phyloP scores from a whole-genome alignment of 140 eudicot species.

The Senecio squalidus region DNA sequence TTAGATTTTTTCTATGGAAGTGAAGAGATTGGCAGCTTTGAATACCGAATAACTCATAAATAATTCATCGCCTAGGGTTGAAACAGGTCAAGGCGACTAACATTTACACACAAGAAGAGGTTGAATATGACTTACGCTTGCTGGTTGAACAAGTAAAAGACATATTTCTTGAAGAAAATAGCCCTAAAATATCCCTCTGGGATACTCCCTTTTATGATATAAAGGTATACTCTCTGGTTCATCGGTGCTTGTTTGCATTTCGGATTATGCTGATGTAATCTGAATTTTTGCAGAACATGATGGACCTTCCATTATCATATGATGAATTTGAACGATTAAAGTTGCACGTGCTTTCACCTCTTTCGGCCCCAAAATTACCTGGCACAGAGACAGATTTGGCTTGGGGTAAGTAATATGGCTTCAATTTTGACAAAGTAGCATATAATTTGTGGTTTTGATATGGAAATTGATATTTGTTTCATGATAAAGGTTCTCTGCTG shows the following conservation, averaged over 20 bases:
- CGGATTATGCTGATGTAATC: conserved; percentile 4
- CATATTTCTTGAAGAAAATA: conserved; percentile 23
- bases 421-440: conserved; percentile 1
- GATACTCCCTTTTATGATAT: conserved; percentile 55
- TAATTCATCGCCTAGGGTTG: conserved; percentile 36
- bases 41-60: conserved; percentile 37
- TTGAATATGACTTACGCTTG: conserved; percentile 59
- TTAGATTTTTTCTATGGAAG: conserved; percentile 28
- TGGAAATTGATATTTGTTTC: conserved; percentile 12
- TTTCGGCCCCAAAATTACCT: conserved; percentile 49
- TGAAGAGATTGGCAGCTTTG: conserved; percentile 18
- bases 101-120: conserved; percentile 75
- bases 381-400: conserved; percentile 25
- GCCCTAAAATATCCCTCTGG: conserved; percentile 51
- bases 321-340: conserved; percentile 51
- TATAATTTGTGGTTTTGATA: conserved; percentile 9
- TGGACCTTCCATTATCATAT: conserved; percentile 55
- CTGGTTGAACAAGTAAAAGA: conserved; percentile 53
- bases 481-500: conserved; percentile 68
- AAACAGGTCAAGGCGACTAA: conserved; percentile 75
- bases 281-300: conserved; percentile 35
- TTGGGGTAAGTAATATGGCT: conserved; percentile 77
- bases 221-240: conserved; percentile 43
- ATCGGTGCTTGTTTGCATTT: neutral
- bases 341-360: conserved; percentile 36